These are phyloP conservation scores for Chamaecrista fasciculata DNA, from an alignment of 306 rosid genomes.

Conservation along the genomic window DNA sequence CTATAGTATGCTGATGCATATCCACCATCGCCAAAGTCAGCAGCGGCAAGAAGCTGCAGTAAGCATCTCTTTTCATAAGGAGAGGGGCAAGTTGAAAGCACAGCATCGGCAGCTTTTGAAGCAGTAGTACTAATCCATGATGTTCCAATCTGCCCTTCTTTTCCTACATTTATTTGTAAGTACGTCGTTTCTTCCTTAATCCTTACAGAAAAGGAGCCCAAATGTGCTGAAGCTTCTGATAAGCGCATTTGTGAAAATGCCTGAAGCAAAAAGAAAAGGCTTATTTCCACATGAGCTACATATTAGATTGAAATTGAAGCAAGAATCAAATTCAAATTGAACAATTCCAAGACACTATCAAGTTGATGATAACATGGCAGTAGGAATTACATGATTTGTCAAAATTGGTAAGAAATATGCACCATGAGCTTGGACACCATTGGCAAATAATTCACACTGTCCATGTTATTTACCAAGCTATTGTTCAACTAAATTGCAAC, in stretches of 20 bases:
- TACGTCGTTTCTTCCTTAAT: slow-evolving; percentile 77
- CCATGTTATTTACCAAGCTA: not conserved
- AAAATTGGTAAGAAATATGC: slow-evolving; percentile 8
- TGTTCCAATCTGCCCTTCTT: slow-evolving; percentile 61
- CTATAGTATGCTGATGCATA: slow-evolving; percentile 61
- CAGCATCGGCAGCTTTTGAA: slow-evolving; percentile 83
- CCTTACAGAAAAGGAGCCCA: slow-evolving; percentile 92
- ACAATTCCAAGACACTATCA: slow-evolving; percentile 3
- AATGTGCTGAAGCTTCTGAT: slow-evolving; percentile 91
- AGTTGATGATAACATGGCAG: slow-evolving; percentile 1
- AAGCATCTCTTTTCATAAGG: slow-evolving; percentile 96
- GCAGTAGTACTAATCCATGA: slow-evolving; percentile 93
- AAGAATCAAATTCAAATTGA: slow-evolving; percentile 11
- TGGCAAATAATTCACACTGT: not conserved
- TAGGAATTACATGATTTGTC: not conserved
- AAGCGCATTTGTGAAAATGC: slow-evolving; percentile 97
- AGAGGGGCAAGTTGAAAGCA: slow-evolving; percentile 88
- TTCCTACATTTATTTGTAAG: slow-evolving; percentile 57
- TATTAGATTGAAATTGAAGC: slow-evolving; percentile 15
- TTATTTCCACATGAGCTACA: slow-evolving; percentile 4
- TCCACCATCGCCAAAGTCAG: slow-evolving; percentile 96
- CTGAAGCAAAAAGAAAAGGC: slow-evolving; percentile 38
- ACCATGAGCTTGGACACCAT: not conserved
- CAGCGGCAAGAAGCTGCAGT: slow-evolving; percentile 86
- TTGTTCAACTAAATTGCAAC: not conserved